Evolutionary conservation across 768 basidiomycete species (phyloP).

Genomic region (Hygrocybe punicea): DNA sequence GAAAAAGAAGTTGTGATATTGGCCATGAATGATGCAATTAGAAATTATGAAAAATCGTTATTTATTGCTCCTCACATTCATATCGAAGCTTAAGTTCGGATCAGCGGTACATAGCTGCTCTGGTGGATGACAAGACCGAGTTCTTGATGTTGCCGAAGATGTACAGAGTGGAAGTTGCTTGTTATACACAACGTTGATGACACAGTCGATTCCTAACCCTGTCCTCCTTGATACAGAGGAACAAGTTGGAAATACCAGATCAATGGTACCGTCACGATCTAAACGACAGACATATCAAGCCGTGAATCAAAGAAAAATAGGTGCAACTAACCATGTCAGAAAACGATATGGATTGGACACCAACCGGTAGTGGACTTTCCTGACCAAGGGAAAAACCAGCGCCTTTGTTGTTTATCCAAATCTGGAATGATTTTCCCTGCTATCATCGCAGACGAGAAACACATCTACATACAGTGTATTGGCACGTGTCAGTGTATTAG

Average conservation of each 20-base stretch:
- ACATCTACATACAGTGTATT: conserved; percentile 62
- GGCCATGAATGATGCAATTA: background rate
- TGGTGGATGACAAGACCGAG: conserved; percentile 68
- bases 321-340: conserved; percentile 71
- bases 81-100: conserved; percentile 72
- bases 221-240: conserved; percentile 58
- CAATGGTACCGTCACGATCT: conserved; percentile 96
- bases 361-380: conserved; percentile 79
- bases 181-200: conserved; percentile 91
- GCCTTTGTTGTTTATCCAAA: conserved; percentile 82
- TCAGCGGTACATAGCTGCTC: conserved; percentile 86
- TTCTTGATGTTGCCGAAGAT: conserved; percentile 48
- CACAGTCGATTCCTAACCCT: conserved; percentile 74
- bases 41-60: conserved; percentile 32
- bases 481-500: background rate
- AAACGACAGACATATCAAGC: conserved; percentile 3
- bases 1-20: background rate
- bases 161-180: conserved; percentile 81
- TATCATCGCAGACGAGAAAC: conserved; percentile 81
- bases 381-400: conserved; percentile 71
- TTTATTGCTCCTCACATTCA: conserved; percentile 47
- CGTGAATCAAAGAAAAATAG: background rate
- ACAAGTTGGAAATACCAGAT: conserved; percentile 90
- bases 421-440: conserved; percentile 67
- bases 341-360: conserved; percentile 77